Evolutionary conservation across 2,329 filamentous ascomycete genomes (phyloP).

Genomic region (Cryphonectria carpinicola): DNA sequence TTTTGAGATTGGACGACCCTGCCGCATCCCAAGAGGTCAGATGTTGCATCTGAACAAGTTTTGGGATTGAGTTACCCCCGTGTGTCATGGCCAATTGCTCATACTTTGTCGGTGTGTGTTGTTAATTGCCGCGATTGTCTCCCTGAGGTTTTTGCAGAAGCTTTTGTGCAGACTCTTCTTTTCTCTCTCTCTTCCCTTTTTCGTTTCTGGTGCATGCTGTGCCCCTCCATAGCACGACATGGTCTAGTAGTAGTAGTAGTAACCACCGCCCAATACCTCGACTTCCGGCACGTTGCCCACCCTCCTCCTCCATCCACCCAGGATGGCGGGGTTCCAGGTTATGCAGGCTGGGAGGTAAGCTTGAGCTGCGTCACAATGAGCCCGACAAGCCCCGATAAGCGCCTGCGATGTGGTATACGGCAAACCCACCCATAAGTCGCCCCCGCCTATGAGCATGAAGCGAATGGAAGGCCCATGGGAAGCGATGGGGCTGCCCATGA

Average conservation of each 20-base stretch:
- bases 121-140: background rate
- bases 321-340: conserved; percentile 25
- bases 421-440: background rate
- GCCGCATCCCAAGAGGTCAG: conserved; percentile 20
- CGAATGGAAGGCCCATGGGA: conserved; percentile 9
- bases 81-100: conserved; percentile 23
- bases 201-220: background rate
- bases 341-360: conserved; percentile 17
- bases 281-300: conserved; percentile 21
- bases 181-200: background rate
- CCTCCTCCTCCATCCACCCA: conserved; percentile 4
- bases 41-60: conserved; percentile 20
- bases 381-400: conserved; percentile 21
- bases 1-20: conserved; percentile 20
- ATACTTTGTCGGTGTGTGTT: conserved; percentile 27
- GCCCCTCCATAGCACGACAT: conserved; percentile 17
- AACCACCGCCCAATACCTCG: conserved; percentile 13
- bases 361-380: background rate
- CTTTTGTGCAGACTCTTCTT: background rate
- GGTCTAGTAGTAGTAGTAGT: background rate
- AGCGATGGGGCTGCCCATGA: conserved; percentile 8
- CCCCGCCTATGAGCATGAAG: background rate
- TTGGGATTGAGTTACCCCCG: conserved; percentile 12
- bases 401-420: conserved; percentile 21
- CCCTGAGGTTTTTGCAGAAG: background rate